Evolutionary conservation across 306 rosid species (phyloP).

Genomic region (Quercus ilex): DNA sequence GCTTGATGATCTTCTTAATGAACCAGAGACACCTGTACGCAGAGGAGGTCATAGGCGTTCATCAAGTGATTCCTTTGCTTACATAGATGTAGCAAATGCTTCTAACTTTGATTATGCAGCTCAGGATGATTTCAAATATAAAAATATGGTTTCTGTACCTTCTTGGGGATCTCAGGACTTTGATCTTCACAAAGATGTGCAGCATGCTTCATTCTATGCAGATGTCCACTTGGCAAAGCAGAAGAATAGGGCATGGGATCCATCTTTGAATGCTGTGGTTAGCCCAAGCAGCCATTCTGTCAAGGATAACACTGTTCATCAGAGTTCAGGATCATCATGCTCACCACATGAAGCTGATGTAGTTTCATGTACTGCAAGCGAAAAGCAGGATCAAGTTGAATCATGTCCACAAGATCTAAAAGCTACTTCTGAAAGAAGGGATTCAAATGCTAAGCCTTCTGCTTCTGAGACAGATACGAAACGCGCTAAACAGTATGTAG

Average conservation of each 20-base stretch:
- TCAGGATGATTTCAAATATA: conserved; percentile 64
- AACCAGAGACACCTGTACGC: conserved; percentile 93
- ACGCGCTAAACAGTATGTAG: conserved; percentile 94
- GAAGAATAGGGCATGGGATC: conserved; percentile 78
- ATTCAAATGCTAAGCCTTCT: conserved; percentile 55
- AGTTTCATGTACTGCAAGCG: conserved; percentile 43
- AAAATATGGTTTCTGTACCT: conserved; percentile 45
- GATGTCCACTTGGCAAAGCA: conserved; percentile 60
- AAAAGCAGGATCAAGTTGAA: conserved; percentile 56
- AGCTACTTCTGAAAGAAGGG: conserved; percentile 63
- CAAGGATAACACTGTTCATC: conserved; percentile 54
- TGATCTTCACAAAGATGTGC: conserved; percentile 70
- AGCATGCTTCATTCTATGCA: conserved; percentile 54
- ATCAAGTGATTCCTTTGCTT: conserved; percentile 97
- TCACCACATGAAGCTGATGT: conserved; percentile 69
- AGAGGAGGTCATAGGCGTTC: conserved; percentile 97
- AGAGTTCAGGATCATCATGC: conserved; percentile 55
- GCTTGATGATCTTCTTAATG: conserved; percentile 99
- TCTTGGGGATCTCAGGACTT: conserved; percentile 83
- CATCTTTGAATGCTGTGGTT: conserved; percentile 42
- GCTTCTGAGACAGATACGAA: conserved; percentile 81
- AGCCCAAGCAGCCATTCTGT: conserved; percentile 48
- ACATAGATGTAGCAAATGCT: conserved; percentile 51
- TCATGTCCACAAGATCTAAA: conserved; percentile 57
- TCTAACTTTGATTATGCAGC: conserved; percentile 45